Percentiles rank a stretch among this genome's conserved stretches.
phyloP scores from a whole-genome alignment of 1,284 basidiomycete species.

The Omphalotus olearius region DNA sequence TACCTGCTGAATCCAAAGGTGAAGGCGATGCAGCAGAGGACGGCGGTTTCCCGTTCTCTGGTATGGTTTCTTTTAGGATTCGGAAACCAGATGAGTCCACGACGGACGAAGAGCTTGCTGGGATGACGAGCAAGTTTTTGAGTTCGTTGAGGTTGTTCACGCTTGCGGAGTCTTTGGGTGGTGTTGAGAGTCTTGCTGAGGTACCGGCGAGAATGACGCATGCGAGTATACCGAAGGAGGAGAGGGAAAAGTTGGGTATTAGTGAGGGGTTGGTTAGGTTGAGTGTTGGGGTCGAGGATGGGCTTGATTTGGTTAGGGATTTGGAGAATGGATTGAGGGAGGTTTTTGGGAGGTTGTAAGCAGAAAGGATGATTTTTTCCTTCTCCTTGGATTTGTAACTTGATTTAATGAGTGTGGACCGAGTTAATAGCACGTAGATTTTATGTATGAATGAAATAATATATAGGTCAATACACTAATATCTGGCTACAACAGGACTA shows the following conservation, averaged over 20 bases:
- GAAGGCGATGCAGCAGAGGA: too few relatives aligned
- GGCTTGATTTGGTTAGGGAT: conserved; percentile 75
- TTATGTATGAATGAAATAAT: too few relatives aligned
- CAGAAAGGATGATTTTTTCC: too few relatives aligned
- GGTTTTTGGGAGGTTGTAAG: conserved; percentile 3
- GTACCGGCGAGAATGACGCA: conserved; percentile 86
- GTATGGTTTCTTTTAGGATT: conserved; percentile 80
- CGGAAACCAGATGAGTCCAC: conserved; percentile 31
- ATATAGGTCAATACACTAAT: too few relatives aligned
- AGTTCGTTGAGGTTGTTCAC: conserved; percentile 69
- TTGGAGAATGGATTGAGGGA: conserved; percentile 63
- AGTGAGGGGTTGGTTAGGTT: conserved; percentile 78
- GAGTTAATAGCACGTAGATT: too few relatives aligned
- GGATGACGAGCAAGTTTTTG: conserved; percentile 68
- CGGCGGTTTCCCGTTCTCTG: conserved; percentile 72
- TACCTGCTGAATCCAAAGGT: conserved; percentile 34
- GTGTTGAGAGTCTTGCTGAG: conserved; percentile 89
- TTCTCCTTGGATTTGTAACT: too few relatives aligned
- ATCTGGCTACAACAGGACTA: too few relatives aligned
- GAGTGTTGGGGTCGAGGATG: conserved; percentile 85
- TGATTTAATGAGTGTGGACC: too few relatives aligned
- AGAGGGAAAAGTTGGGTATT: conserved; percentile 74
- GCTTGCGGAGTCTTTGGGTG: conserved; percentile 88
- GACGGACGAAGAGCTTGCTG: conserved; percentile 22
- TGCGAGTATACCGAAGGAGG: conserved; percentile 67